phyloP scores from a whole-genome alignment of 495 filamentous ascomycete species.

The Penicillium subrubescens region DNA sequence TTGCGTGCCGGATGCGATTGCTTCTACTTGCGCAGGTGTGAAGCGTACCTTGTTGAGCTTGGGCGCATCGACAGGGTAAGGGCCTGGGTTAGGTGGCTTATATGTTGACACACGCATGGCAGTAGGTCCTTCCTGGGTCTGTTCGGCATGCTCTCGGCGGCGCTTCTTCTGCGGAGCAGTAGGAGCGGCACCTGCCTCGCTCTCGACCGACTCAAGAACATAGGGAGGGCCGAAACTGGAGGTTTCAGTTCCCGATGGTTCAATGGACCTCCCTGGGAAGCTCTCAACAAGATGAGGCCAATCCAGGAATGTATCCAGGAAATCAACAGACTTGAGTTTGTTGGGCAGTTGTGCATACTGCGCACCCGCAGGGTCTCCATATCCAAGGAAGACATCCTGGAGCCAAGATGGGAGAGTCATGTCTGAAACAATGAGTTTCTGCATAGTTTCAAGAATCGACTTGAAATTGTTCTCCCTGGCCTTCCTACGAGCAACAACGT shows the following conservation, averaged over 20 bases:
- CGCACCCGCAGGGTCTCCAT: constrained; percentile 87
- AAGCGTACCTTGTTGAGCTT: constrained; percentile 84
- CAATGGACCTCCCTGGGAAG: constrained; percentile 79
- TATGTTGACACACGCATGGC: constrained; percentile 86
- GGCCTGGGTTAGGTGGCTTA: constrained; percentile 85
- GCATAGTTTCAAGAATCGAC: constrained; percentile 87
- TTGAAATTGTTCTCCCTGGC: constrained; percentile 98
- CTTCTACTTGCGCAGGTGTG: constrained; percentile 87
- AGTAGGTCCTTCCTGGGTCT: constrained; percentile 59
- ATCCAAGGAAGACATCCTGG: constrained; percentile 94
- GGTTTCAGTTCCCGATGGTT: constrained; percentile 68
- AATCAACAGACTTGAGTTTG: constrained; percentile 76
- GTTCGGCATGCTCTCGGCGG: constrained; percentile 69
- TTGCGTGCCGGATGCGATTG: constrained; percentile 91
- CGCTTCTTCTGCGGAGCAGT: constrained; percentile 76
- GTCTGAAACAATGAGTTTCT: constrained; percentile 80
- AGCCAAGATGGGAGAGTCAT: constrained; percentile 89
- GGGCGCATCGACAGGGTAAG: constrained; percentile 86
- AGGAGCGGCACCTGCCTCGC: constrained; percentile 41
- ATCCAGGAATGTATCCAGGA: constrained; percentile 89
- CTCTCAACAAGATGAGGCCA: constrained; percentile 93
- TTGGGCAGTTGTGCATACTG: constrained; percentile 83
- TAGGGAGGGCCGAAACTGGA: constrained; percentile 87
- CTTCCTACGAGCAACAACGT: constrained; percentile 81
- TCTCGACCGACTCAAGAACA: constrained; percentile 66